Base-by-base conservation (phyloP, 2,329 filamentous ascomycete species). In the Metarhizium guizhouense region DNA sequence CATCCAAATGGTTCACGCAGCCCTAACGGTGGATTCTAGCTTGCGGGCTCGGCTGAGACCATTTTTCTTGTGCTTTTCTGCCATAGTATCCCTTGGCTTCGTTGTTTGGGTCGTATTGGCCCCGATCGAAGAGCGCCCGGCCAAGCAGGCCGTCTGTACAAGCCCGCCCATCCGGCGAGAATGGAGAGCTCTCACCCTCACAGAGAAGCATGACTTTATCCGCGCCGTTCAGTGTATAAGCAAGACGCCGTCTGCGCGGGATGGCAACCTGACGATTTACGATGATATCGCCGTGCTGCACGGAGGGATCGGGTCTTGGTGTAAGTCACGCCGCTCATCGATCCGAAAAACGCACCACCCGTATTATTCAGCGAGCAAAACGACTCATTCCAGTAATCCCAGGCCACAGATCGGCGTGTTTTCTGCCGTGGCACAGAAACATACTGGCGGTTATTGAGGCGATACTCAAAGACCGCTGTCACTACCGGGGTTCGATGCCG, bases 401-500 rank as follows among this genome's bases (percentile, higher is more conserved):
- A 57, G 52, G 47, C 11, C 55, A 57, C 43, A 47, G 55, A 14
- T 57, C 55, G 20, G 55, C 55, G 29, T 57, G 47, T 3, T 57
- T 57, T 16, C 47, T 54, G 18, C 55, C 52, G 3, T 57, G 52
- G 55, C 55, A 57, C 45, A 43, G 55, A 14, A 36, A 54, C 38
- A 52, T 47, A 36, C n/a, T 53, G 32, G 32, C 20, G 1, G 29
- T 47, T 16, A 34, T 47, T 11, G 52, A 48, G 14, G 10, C 25
- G 1, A 29, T 34, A 3, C 20, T 53, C 7, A 47, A 29, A 53
- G 10, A 13, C 10, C 45, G 10, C 25, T 54, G 47, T 30, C 43
- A 13, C 29, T 57, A 42, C 36, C 16, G n/a, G 1, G 50, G 50
- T n/a, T 16, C 16, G n/a, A 38, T 52, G 18, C 50, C 50, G 50